A percentile compares a stretch with the other conserved stretches of the same genome.
Evolutionary conservation across 352 stramenopile species (phyloP).

Genomic region (Blastocystis sp.): DNA sequence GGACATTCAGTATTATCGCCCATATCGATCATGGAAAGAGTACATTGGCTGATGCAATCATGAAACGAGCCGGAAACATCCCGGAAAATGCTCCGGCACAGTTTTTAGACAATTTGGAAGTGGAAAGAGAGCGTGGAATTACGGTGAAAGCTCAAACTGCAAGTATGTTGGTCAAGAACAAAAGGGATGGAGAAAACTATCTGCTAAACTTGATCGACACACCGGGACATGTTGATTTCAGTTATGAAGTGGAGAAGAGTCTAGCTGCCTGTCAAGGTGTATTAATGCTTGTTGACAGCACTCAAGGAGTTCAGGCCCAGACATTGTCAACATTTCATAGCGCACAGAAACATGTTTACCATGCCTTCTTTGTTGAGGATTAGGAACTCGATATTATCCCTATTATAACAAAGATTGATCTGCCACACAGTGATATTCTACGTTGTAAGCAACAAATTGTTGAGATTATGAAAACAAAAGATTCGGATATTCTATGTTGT

Average conservation of each 20-base stretch:
- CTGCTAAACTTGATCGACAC: slow-evolving; percentile 93
- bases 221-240: slow-evolving; percentile 93
- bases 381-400: slow-evolving; percentile 84
- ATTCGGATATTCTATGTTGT: slow-evolving; percentile 50
- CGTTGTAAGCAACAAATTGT: slow-evolving; percentile 64
- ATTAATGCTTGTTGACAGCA: slow-evolving; percentile 90
- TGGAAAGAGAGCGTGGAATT: slow-evolving; percentile 93
- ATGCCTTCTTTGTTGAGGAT: neutral
- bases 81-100: slow-evolving; percentile 28
- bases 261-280: slow-evolving; percentile 90
- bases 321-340: slow-evolving; percentile 89
- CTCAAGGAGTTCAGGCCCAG: slow-evolving; percentile 93
- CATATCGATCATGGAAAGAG: slow-evolving; percentile 83
- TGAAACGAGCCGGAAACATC: slow-evolving; percentile 75
- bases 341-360: slow-evolving; percentile 79
- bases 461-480: slow-evolving; percentile 9
- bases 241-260: slow-evolving; percentile 89
- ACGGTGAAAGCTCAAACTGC: slow-evolving; percentile 95
- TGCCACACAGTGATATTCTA: slow-evolving; percentile 84
- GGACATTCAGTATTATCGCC: slow-evolving; percentile 83
- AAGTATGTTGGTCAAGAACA: slow-evolving; percentile 81
- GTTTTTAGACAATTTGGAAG: slow-evolving; percentile 64
- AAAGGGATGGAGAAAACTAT: slow-evolving; percentile 70
- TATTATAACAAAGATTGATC: slow-evolving; percentile 94
- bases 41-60: slow-evolving; percentile 79